Evolutionary conservation across 352 stramenopile species (phyloP), one percentile per base, ranked within the genome.

Genomic region (Vaucheria bursata): DNA sequence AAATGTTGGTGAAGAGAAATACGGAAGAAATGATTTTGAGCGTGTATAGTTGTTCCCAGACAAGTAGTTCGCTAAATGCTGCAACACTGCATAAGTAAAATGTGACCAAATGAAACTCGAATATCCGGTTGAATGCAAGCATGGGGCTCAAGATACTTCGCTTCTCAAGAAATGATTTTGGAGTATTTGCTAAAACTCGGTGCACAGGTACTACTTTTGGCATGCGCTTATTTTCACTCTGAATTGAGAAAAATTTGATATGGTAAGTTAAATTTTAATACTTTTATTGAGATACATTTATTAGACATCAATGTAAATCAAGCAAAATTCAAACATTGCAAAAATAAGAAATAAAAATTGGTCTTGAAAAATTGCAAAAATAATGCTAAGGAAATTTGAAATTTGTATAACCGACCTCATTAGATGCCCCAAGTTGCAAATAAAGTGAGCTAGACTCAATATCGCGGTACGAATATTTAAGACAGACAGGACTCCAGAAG

Each of bases 121-220:
- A 92, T 59, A 99, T 92, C 29, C 95, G 91, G 73, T 89, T 91
- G 79, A 99, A 93, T 3, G 93, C 92, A 39, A 97, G 91, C 37
- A 98, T 86, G 12, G 93, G 91, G 40, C 94, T 90, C 1, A 99
- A 86, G 93, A 95, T 97, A 39, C 91, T 97, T 12, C 95, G 89
- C 82, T 98, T 98, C 80, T 99, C 95, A 32, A 98, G 76, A 75
- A 98, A 98, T 0, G 94, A 97, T 87, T 99, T 99, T 1, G 93
- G 91, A 6, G 93, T 90, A 67, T 87, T 87, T 18, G 87, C 85
- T 73, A 98, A 90, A 8, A 87, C 91, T 74, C 95, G 89, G 1
- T 91, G 89, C 39, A 98, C 92, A 68, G 85, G 77, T 32, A 79
- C 73, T 34, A 86, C 12, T 12, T 12, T 5, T 50, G 39, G 39